phyloP scores from a whole-genome alignment of 108 stramenopile species.

The Aureococcus anophagefferens region DNA sequence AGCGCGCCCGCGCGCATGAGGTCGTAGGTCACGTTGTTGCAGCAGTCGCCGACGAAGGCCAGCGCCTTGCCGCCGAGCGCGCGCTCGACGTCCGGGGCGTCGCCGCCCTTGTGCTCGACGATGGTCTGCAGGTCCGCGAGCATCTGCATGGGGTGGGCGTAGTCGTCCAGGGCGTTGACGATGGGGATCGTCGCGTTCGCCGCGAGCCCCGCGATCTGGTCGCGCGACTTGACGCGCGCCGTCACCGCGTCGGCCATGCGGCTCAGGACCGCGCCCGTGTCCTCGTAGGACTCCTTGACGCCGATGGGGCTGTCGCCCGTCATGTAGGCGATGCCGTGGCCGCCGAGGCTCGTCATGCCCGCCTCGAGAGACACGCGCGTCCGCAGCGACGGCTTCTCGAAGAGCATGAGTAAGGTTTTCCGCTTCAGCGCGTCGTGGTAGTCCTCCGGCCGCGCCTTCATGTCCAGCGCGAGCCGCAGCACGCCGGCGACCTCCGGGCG shows the following conservation, averaged over 20 bases:
- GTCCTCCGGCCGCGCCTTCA: neutral
- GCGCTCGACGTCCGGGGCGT: slow-evolving; percentile 5
- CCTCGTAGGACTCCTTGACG: slow-evolving; percentile 20
- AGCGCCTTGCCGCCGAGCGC: slow-evolving; percentile 26
- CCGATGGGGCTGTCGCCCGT: slow-evolving; percentile 28
- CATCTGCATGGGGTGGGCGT: slow-evolving; percentile 46
- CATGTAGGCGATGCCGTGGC: slow-evolving; percentile 11
- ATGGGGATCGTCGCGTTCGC: slow-evolving; percentile 33
- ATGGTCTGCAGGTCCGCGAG: slow-evolving; percentile 46
- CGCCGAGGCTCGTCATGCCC: slow-evolving; percentile 41
- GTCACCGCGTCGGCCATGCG: slow-evolving; percentile 42
- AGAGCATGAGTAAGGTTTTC: slow-evolving; percentile 35
- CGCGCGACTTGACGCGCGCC: slow-evolving; percentile 41
- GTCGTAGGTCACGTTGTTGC: slow-evolving; percentile 46
- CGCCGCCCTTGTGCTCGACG: slow-evolving; percentile 11
- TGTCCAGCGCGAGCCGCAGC: neutral
- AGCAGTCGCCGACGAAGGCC: slow-evolving; percentile 48
- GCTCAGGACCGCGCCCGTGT: slow-evolving; percentile 27
- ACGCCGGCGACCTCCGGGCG: neutral
- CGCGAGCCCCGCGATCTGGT: slow-evolving; percentile 25
- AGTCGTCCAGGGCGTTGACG: slow-evolving; percentile 43
- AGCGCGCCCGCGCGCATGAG: slow-evolving; percentile 37
- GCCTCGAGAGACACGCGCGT: slow-evolving; percentile 47
- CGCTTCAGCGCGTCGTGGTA: slow-evolving; percentile 13
- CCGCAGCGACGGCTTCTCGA: slow-evolving; percentile 42